Conservation (phyloP, 495 filamentous ascomycete genomes). For the Penicillium manginii region DNA sequence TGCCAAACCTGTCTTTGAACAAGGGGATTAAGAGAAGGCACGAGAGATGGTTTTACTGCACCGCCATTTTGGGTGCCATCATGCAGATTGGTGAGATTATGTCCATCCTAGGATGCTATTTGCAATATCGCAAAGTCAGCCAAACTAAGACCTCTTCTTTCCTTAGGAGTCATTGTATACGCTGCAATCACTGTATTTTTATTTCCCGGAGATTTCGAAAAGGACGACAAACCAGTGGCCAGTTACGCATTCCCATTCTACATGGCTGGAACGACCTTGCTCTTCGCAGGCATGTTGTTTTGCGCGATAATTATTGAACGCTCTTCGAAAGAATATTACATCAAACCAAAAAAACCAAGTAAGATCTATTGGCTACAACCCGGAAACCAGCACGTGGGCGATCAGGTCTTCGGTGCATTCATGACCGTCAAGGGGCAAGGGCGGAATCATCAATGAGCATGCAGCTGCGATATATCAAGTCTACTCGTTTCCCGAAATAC, state of each 20-base stretch:
- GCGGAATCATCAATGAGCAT: constrained; percentile 14
- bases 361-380: constrained; percentile 51
- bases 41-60: constrained; percentile 39
- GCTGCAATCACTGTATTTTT: constrained; percentile 39
- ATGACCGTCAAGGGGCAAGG: constrained; percentile 37
- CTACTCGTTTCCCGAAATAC: constrained; percentile 24
- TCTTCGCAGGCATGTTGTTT: constrained; percentile 45
- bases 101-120: too few species aligned
- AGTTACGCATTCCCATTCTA: constrained; percentile 47
- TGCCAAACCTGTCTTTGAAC: constrained; percentile 53
- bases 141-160: not conserved
- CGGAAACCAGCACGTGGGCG: constrained; percentile 41
- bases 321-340: constrained; percentile 36
- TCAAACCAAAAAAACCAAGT: constrained; percentile 33
- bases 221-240: constrained; percentile 32
- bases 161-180: constrained; percentile 36
- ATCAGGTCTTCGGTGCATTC: constrained; percentile 46
- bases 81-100: constrained; percentile 37
- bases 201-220: constrained; percentile 33
- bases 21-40: constrained; percentile 42
- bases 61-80: constrained; percentile 31
- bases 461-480: constrained; percentile 39
- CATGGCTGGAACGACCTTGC: constrained; percentile 36
- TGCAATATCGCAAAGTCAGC: not conserved
- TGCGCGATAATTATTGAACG: constrained; percentile 46